These are phyloP conservation scores for Geotrichum reessii DNA, from an alignment of 1,139 yeast species.

Conservation along the genomic window DNA sequence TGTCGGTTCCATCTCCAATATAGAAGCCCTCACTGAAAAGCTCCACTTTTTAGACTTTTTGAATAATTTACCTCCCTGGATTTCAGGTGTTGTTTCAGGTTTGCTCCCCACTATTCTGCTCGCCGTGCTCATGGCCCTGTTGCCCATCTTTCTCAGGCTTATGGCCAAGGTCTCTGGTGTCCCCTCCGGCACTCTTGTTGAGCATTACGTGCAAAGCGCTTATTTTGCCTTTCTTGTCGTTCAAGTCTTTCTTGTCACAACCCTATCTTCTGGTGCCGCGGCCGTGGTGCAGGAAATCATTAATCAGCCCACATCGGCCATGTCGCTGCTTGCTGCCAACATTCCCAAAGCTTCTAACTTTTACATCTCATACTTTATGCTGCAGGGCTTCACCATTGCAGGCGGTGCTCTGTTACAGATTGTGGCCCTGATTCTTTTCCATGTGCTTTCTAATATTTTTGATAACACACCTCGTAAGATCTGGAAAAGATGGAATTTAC, in stretches of 20 bases:
- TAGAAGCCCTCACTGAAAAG: slow-evolving; percentile 59
- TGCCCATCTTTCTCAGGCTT: slow-evolving; percentile 71
- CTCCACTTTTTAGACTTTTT: slow-evolving; percentile 68
- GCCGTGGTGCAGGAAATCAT: slow-evolving; percentile 66
- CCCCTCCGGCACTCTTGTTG: slow-evolving; percentile 64
- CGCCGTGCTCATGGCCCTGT: slow-evolving; percentile 74
- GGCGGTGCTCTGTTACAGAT: slow-evolving; percentile 78
- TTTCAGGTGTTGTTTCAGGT: slow-evolving; percentile 81
- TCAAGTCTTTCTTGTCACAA: slow-evolving; percentile 70
- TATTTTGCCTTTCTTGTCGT: slow-evolving; percentile 85
- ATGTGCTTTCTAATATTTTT: slow-evolving; percentile 63
- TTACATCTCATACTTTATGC: slow-evolving; percentile 47
- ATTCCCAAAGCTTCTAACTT: slow-evolving; percentile 90
- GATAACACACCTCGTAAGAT: slow-evolving; percentile 85
- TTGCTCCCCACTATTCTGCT: slow-evolving; percentile 79
- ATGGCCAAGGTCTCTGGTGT: slow-evolving; percentile 72
- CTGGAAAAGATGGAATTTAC: slow-evolving; percentile 62
- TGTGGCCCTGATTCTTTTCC: slow-evolving; percentile 62
- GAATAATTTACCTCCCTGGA: slow-evolving; percentile 54
- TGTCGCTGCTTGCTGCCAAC: slow-evolving; percentile 61
- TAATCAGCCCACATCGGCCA: slow-evolving; percentile 57
- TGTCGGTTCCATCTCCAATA: slow-evolving; percentile 87
- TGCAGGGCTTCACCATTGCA: slow-evolving; percentile 80
- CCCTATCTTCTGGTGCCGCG: slow-evolving; percentile 76
- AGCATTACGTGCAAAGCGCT: slow-evolving; percentile 77